Evolutionary conservation across 352 stramenopile species (phyloP).

Genomic region (Phytopythium mirpurense): DNA sequence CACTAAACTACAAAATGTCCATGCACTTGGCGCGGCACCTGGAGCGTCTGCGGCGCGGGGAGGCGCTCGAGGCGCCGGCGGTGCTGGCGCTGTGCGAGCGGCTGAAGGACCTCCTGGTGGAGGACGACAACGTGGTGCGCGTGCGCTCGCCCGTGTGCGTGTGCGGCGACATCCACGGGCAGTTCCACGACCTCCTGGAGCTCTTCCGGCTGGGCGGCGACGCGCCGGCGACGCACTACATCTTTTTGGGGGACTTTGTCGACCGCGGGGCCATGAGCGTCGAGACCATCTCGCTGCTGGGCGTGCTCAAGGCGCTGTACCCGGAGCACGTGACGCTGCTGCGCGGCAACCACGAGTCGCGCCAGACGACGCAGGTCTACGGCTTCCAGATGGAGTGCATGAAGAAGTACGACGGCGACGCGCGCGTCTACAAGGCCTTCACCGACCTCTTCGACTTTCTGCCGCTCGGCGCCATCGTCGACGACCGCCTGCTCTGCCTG

Average conservation of each 20-base stretch:
- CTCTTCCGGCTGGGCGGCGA: slow-evolving; percentile 90
- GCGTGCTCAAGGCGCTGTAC: slow-evolving; percentile 87
- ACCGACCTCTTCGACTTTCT: slow-evolving; percentile 80
- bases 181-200: slow-evolving; percentile 96
- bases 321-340: slow-evolving; percentile 91
- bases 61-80: slow-evolving; percentile 42
- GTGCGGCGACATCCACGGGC: slow-evolving; percentile 95
- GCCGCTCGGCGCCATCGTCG: slow-evolving; percentile 75
- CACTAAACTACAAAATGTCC: too few relatives aligned
- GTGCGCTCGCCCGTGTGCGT: slow-evolving; percentile 78
- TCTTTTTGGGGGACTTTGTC: slow-evolving; percentile 98
- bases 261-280: slow-evolving; percentile 94
- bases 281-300: slow-evolving; percentile 91
- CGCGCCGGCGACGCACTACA: slow-evolving; percentile 80
- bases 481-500: slow-evolving; percentile 58
- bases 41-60: slow-evolving; percentile 55
- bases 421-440: slow-evolving; percentile 70
- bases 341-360: slow-evolving; percentile 94
- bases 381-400: slow-evolving; percentile 83
- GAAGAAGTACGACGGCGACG: slow-evolving; percentile 81
- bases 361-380: slow-evolving; percentile 77
- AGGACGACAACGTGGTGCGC: slow-evolving; percentile 81
- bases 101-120: slow-evolving; percentile 60
- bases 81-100: slow-evolving; percentile 60
- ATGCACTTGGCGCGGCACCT: slow-evolving; percentile 40